A percentile compares a stretch with the other conserved stretches of the same genome.
Conservation (phyloP, 169 alveolate species). For the Eimeria sp. region DNA sequence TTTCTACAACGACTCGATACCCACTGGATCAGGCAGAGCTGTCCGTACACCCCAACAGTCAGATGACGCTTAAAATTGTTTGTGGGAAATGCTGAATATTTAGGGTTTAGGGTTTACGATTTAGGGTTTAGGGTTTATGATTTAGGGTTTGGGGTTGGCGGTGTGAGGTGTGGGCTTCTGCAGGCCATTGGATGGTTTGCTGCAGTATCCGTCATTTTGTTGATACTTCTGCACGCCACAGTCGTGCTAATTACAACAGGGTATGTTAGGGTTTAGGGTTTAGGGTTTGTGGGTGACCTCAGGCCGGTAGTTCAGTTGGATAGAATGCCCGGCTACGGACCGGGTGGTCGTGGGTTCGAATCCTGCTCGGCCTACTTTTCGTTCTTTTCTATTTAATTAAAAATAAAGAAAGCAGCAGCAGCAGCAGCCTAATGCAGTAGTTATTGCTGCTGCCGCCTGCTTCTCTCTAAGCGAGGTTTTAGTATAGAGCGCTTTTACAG, state of each 20-base stretch:
- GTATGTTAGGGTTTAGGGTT: constrained; percentile 46
- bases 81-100: neutral
- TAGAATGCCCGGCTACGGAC: constrained; percentile 16
- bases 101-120: neutral
- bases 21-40: neutral
- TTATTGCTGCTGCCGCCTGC: no score
- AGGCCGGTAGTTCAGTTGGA: constrained; percentile 8
- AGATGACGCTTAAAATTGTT: neutral
- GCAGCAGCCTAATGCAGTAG: no score
- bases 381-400: no score
- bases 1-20: constrained; percentile 6
- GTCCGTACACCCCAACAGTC: neutral
- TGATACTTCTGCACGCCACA: neutral
- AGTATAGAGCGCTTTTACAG: no score
- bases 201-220: neutral
- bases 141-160: constrained; percentile 49
- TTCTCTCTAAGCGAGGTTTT: no score
- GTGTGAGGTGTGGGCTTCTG: constrained; percentile 1
- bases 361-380: constrained; percentile 3
- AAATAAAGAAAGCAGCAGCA: no score
- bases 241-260: constrained; percentile 2
- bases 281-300: constrained; percentile 39
- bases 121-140: neutral
- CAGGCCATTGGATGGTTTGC: constrained; percentile 50
- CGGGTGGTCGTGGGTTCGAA: constrained; percentile 17